Evolutionary conservation across 2,329 filamentous ascomycete genomes (phyloP), one percentile per base, ranked within the genome.

Genomic region (Nectriaceae sp.): DNA sequence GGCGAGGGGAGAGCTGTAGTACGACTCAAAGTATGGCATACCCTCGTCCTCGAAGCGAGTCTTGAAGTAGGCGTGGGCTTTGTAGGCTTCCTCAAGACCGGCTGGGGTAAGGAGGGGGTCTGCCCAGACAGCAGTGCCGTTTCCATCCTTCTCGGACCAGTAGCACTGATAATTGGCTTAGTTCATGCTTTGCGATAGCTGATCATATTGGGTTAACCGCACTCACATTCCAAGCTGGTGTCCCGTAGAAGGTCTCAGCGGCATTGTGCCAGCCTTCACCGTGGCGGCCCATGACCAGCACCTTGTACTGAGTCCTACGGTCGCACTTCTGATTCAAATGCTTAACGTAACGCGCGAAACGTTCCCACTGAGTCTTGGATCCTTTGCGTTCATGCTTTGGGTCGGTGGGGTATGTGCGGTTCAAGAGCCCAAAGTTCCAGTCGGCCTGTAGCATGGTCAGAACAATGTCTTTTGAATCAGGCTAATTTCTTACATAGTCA

Each of bases 281-380:
- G 61, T 90, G 87, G 33, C 87, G 81, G 3, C 81, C 85, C 65
- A 88, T 74, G 66, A 85, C 85, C 22, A 90, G 63, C 10, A 90
- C 74, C 60, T 87, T 85, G 71, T 88, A 89, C 22, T 75, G 70
- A 13, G 77, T 75, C 41, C 72, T 75, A 10, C 66, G 64, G n/a
- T 75, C 64, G 3, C 67, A 66, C 21, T 64, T 57, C 11, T 54
- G 52, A 68, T 85, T 85, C 31, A 89, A 64, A 20, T 72, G 68
- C 18, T 72, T 60, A 21, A 89, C 75, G 59, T 84, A 83, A 50
- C 77, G 65, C 36, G 73, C 71, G 49, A 89, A 85, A n/a, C 80
- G 77, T 65, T 84, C 71, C 85, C 85, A 89, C 64, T 82, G 82
- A 0, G 79, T 83, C 54, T 76, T 73, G 49, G 67, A 61, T 18